Evolutionary conservation across 2,329 filamentous ascomycete species (phyloP).

Genomic region (Lachnellula subtilissima): DNA sequence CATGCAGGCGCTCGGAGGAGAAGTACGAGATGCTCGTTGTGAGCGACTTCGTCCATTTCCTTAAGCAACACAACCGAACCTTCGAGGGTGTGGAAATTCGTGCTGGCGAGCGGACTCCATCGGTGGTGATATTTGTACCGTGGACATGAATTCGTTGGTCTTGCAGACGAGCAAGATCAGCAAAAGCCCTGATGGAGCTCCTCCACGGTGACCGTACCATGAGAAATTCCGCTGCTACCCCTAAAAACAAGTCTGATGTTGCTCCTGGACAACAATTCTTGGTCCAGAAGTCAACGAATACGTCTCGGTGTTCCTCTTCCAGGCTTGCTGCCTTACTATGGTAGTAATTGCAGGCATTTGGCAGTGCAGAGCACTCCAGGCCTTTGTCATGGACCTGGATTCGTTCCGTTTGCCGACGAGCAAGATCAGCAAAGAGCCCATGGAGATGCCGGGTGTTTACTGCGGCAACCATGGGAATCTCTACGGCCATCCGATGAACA

Average conservation of each 20-base stretch:
- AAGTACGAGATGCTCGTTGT: background rate
- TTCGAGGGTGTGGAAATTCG: background rate
- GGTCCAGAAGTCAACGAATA: too few relatives aligned
- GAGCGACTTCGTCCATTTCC: background rate
- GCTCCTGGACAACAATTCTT: too few relatives aligned
- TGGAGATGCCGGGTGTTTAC: too few relatives aligned
- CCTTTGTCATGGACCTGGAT: too few relatives aligned
- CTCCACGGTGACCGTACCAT: background rate
- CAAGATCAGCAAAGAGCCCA: too few relatives aligned
- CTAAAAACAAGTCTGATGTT: background rate
- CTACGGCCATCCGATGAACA: constrained; percentile 2
- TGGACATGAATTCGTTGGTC: constrained; percentile 5
- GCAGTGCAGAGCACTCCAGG: too few relatives aligned
- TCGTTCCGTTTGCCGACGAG: too few relatives aligned
- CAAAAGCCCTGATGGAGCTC: constrained; percentile 93
- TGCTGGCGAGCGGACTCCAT: background rate
- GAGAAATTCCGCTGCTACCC: background rate
- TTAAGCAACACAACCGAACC: background rate
- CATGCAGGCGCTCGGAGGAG: background rate
- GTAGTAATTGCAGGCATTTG: too few relatives aligned
- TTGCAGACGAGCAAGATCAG: constrained; percentile 76
- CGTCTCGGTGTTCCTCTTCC: too few relatives aligned
- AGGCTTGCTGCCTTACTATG: too few relatives aligned
- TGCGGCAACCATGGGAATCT: too few relatives aligned
- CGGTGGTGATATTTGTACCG: constrained; percentile 21